phyloP scores from a whole-genome alignment of 2,329 filamentous ascomycete species.

The Trichoderma koningiopsis region DNA sequence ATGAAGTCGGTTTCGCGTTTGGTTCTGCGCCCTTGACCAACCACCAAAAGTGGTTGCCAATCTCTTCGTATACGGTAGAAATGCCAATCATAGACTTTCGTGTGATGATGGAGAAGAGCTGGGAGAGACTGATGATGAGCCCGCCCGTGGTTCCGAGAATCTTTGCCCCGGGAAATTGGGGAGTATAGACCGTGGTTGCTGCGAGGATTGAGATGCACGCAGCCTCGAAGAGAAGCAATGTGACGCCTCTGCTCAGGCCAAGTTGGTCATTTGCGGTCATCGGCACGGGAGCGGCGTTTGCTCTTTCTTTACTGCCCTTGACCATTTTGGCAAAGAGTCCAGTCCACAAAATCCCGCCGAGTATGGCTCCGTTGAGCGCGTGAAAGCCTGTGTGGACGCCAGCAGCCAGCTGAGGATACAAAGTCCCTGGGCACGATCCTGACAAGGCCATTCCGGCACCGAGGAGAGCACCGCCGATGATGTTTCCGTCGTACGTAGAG shows the following conservation, averaged over 20 bases:
- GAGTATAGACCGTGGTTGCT: slow-evolving; percentile 38
- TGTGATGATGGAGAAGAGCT: slow-evolving; percentile 57
- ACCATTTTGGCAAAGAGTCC: slow-evolving; percentile 45
- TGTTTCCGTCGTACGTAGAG: slow-evolving; percentile 62
- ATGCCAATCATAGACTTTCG: slow-evolving; percentile 60
- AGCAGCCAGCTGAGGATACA: slow-evolving; percentile 61
- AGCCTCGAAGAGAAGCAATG: slow-evolving; percentile 48
- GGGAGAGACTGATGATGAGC: slow-evolving; percentile 58
- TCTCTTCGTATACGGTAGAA: slow-evolving; percentile 63
- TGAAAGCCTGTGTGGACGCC: slow-evolving; percentile 55
- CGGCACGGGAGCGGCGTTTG: slow-evolving; percentile 33
- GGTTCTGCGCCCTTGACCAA: slow-evolving; percentile 37
- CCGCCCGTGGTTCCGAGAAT: slow-evolving; percentile 57
- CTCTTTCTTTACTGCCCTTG: slow-evolving; percentile 34
- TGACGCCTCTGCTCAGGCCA: slow-evolving; percentile 42
- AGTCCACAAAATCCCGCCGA: slow-evolving; percentile 58
- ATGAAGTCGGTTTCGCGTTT: slow-evolving; percentile 38
- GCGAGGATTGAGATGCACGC: slow-evolving; percentile 46
- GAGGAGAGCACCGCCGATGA: slow-evolving; percentile 63
- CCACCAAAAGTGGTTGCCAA: slow-evolving; percentile 57
- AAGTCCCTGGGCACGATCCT: slow-evolving; percentile 66
- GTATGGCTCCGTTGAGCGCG: slow-evolving; percentile 55
- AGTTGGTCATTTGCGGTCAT: slow-evolving; percentile 45
- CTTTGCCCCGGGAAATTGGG: slow-evolving; percentile 36
- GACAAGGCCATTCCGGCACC: slow-evolving; percentile 68